Evolutionary conservation across 139 green algal species (phyloP).

Genomic region (Tetradesmus lagerheimii): DNA sequence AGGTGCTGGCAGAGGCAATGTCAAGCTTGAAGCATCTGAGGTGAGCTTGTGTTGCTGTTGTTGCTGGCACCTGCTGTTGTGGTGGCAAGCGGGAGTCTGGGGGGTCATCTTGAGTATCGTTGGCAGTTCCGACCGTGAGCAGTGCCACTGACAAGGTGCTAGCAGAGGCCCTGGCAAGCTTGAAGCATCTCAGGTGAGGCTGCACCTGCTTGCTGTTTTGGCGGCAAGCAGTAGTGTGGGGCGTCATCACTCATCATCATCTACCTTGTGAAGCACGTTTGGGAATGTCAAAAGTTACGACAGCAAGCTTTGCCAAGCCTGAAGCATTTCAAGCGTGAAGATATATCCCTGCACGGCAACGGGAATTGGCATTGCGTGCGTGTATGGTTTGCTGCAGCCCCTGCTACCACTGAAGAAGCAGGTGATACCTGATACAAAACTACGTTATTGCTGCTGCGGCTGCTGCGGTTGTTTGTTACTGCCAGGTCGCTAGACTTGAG

Average conservation of each 20-base stretch:
- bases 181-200: not conserved
- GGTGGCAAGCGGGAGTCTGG: no score
- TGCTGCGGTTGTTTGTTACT: not conserved
- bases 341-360: no score
- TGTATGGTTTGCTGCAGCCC: not conserved
- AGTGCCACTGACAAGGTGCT: conserved; percentile 41
- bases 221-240: not conserved
- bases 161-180: not conserved
- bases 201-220: not conserved
- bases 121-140: no score
- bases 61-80: not conserved
- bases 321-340: not conserved
- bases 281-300: not conserved
- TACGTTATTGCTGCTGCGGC: not conserved
- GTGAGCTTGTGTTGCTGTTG: not conserved
- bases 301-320: not conserved
- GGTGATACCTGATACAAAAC: no score
- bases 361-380: not conserved
- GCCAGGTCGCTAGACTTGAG: conserved; percentile 31
- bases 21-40: not conserved
- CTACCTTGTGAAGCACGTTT: no score
- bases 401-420: no score
- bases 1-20: conserved; percentile 23
- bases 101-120: no score
- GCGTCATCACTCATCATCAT: no score